phyloP scores from a whole-genome alignment of 208 protist species.

The Strigomonas galati region DNA sequence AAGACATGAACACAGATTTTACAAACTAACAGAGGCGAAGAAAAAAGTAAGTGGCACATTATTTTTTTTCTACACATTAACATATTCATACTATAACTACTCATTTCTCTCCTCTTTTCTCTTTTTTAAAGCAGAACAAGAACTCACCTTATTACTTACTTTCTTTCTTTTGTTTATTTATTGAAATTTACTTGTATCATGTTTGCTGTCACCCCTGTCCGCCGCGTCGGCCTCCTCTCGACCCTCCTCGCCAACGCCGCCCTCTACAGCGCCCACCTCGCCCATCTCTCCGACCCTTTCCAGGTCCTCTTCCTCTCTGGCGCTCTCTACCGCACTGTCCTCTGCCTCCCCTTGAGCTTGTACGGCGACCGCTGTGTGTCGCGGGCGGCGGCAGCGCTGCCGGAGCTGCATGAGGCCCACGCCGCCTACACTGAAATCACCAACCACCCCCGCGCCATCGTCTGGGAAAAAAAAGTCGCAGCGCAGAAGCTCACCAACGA shows the following conservation, averaged over 20 bases:
- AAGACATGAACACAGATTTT: background rate
- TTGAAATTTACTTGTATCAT: conserved; percentile 8
- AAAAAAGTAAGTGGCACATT: no score
- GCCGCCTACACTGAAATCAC: conserved; percentile 51
- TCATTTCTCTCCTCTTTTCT: no score
- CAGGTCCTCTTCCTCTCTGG: conserved; percentile 47
- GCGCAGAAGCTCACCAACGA: conserved; percentile 82
- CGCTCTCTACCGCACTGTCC: conserved; percentile 39
- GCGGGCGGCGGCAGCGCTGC: conserved; percentile 51
- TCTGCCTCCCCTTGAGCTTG: conserved; percentile 47
- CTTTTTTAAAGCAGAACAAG: background rate
- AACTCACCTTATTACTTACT: conserved; percentile 3
- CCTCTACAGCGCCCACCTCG: conserved; percentile 37
- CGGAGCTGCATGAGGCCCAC: conserved; percentile 71
- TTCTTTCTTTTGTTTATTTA: background rate
- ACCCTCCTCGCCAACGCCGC: conserved; percentile 48
- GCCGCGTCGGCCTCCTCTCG: conserved; percentile 53
- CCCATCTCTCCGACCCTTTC: conserved; percentile 42
- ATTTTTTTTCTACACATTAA: no score
- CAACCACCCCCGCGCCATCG: conserved; percentile 71
- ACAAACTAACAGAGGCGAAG: no score
- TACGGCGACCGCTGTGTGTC: conserved; percentile 83
- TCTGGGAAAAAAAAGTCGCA: conserved; percentile 81
- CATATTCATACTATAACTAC: no score
- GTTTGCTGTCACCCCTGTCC: conserved; percentile 29